A percentile compares a stretch with the other conserved stretches of the same genome.
These are phyloP conservation scores for Cercospora sp. DNA, from an alignment of 2,329 filamentous ascomycete species.

Conservation along the genomic window DNA sequence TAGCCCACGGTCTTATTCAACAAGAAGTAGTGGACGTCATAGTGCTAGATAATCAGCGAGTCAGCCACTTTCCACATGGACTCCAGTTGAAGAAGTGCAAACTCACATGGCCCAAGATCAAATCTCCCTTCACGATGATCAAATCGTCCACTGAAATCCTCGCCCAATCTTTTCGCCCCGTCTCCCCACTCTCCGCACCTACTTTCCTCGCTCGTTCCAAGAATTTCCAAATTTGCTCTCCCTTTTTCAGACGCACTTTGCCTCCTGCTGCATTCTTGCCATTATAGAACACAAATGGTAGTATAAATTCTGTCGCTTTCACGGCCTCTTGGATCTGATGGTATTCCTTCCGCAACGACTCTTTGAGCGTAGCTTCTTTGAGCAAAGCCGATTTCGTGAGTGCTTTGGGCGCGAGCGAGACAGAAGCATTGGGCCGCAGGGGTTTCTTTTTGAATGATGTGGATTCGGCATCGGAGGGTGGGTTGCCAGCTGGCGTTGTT, in stretches of 20 bases:
- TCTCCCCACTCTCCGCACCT: conserved; percentile 70
- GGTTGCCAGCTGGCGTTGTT: conserved; percentile 1
- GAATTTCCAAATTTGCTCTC: conserved; percentile 90
- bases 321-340: conserved; percentile 79
- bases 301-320: conserved; percentile 82
- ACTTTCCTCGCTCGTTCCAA: conserved; percentile 89
- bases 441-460: conserved; percentile 41
- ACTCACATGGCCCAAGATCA: conserved; percentile 91
- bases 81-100: background rate
- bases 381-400: conserved; percentile 75
- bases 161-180: conserved; percentile 80
- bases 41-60: conserved; percentile 64
- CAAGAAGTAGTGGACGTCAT: conserved; percentile 96
- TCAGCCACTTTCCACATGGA: background rate
- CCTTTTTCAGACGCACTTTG: conserved; percentile 83
- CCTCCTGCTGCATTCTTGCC: conserved; percentile 87
- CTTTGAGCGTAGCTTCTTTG: conserved; percentile 75
- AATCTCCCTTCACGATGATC: conserved; percentile 84
- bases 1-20: conserved; percentile 80
- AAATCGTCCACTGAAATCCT: conserved; percentile 92
- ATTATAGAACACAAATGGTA: conserved; percentile 97
- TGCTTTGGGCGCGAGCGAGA: conserved; percentile 69
- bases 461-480: conserved; percentile 15
- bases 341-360: conserved; percentile 76
- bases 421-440: conserved; percentile 63